Evolutionary conservation across 2,329 filamentous ascomycete genomes (phyloP), one percentile per base, ranked within the genome.

Genomic region (Amauroascus verrucosus): DNA sequence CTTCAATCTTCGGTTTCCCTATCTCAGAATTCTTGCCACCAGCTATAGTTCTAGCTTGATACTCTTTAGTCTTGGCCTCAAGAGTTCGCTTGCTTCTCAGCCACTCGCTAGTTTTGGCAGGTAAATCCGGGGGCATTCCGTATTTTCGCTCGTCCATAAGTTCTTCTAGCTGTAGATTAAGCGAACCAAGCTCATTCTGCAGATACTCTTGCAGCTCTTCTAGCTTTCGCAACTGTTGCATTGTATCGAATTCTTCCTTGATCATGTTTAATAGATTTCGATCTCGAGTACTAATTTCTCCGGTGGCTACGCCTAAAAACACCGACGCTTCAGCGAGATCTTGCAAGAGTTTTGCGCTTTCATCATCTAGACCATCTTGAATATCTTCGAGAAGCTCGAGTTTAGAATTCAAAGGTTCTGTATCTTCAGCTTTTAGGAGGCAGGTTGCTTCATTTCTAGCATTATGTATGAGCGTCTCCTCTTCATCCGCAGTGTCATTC

Each of bases 101-200:
- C 69, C 85, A 80, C 48, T 93, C 84, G 3, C 83, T 75, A n/a
- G 88, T 91, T 59, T 84, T 78, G 59, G 81, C 81, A 9, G 81
- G 78, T 2, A 90, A 70, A 57, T 81, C 74, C 0, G 79, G 63
- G 0, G 81, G 69, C 0, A 79, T 77, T 14, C 78, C 75, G 61
- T 80, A 84, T 50, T 62, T 62, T 24, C 62, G 56, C 43, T 71
- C 58, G 11, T 63, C 63, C 33, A 59, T 67, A 30, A 70, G 62
- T 1, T 63, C 59, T 13, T 66, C 56, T 40, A 69, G 52, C 43
- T 69, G 63, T 9, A 56, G 30, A 33, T 61, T 61, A 38, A 71
- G 52, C 13, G 58, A 54, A 11, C 65, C 65, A 1, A 77, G 63
- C 60, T 85, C 81, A 16, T 66, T 66, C 33, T 77, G 70, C 7